A percentile compares a stretch with the other conserved stretches of the same genome.
These are phyloP conservation scores for Pulveroboletus ravenelii DNA, from an alignment of 768 basidiomycete species.

Conservation along the genomic window DNA sequence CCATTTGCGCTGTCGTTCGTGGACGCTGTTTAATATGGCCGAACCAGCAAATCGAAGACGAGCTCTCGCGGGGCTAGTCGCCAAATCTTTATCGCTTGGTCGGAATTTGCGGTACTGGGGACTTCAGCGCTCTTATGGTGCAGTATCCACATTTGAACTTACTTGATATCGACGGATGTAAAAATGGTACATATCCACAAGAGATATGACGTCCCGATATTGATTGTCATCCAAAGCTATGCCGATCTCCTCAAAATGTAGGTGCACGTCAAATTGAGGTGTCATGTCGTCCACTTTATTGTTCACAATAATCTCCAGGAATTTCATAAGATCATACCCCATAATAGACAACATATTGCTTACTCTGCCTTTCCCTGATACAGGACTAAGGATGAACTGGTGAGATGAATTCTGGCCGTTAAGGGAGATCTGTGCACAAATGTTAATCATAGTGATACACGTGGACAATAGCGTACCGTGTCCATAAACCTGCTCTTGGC, in stretches of 20 bases:
- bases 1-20: constrained; percentile 80
- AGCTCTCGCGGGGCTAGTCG: constrained; percentile 57
- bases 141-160: constrained; percentile 13
- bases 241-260: constrained; percentile 90
- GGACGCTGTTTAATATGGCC: constrained; percentile 79
- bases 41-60: constrained; percentile 72
- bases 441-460: constrained; percentile 8
- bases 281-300: constrained; percentile 66
- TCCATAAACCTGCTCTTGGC: constrained; percentile 68
- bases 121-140: constrained; percentile 7
- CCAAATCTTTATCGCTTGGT: constrained; percentile 58
- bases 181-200: constrained; percentile 95
- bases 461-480: constrained; percentile 44
- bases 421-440: constrained; percentile 44
- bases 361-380: constrained; percentile 90
- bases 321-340: constrained; percentile 1
- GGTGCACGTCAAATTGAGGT: constrained; percentile 82
- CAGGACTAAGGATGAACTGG: constrained; percentile 93
- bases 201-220: constrained; percentile 87
- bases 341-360: constrained; percentile 19
- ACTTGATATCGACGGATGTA: constrained; percentile 83
- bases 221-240: constrained; percentile 90
- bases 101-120: constrained; percentile 73
- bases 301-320: constrained; percentile 71
- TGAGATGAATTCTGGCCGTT: constrained; percentile 47